Base-by-base conservation (phyloP, 192 early-diverging fungal genomes). In the Coemansia javaensis region DNA sequence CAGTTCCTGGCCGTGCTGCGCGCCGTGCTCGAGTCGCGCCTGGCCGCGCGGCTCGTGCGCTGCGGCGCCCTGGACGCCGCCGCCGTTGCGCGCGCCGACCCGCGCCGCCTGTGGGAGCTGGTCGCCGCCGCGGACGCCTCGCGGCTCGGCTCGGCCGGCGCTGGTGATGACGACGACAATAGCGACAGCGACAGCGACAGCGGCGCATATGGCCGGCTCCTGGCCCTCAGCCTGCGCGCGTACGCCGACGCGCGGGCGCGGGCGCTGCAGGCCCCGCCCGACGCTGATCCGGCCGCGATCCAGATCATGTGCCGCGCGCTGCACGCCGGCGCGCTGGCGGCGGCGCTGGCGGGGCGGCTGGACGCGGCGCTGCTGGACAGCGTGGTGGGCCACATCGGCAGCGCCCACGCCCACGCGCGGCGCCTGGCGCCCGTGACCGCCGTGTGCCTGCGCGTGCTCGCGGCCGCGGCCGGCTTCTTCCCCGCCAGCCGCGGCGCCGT, bases 1-100 rank as follows among this genome's bases (percentile, higher is more conserved):
- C 71, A 56, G 47, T 51, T 56, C 33, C 48, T 67, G 39, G 32
- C 44, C 5, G 71, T 59, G 15, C 16, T 67, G 40, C 59, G 65
- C 21, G 55, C 71, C 5, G 52, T 75, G 36, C 71, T 75, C 17
- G 64, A 67, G 53, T 67, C 71, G 22, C 69, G 57, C 5, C 48
- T 61, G 30, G 69, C 56, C 0, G 25, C 43, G 28, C 49, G 40
- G 17, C 63, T 73, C 24, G 63, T 56, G 7, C 40, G 37, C 20
- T n/a, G 36, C 18, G 63, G 53, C 2, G 40, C 27, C 28, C 40
- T 63, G 32, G 52, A 46, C 32, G 42, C 30, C 31, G 32, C 18
- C 36, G 18, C 40, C 2, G 44, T 64, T n/a, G 28, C 37, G 11
- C 20, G 37, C 44, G 58, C 53, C 32, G 44, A 55, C 33, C 61